Conservation (phyloP, 176 grass and related monocot species). For the Poa annua region DNA sequence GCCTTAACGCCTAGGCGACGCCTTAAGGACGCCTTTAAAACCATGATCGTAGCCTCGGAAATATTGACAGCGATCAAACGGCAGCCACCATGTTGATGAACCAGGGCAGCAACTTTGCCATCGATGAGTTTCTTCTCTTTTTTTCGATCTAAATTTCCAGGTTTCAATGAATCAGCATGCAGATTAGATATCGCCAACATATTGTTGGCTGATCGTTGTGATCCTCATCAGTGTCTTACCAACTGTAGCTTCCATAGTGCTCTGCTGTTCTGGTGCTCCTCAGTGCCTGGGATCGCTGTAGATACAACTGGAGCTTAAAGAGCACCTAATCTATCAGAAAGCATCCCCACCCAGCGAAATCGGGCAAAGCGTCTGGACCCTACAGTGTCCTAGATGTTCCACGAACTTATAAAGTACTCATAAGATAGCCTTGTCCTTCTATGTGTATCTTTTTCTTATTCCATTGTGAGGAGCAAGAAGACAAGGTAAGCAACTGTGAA, state of each 20-base stretch:
- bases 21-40: too few relatives aligned
- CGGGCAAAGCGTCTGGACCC: conserved; percentile 2
- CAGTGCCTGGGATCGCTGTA: not conserved
- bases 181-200: not conserved
- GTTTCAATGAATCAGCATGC: not conserved
- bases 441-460: not conserved
- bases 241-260: not conserved
- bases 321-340: not conserved
- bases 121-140: not conserved
- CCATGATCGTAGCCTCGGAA: not conserved
- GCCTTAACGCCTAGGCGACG: too few relatives aligned
- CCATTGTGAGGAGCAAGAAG: not conserved
- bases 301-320: not conserved
- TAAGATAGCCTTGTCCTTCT: not conserved
- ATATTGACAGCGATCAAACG: not conserved
- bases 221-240: not conserved
- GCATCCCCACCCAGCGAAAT: conserved; percentile 6
- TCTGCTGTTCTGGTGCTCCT: not conserved
- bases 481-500: conserved; percentile 2
- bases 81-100: conserved; percentile 9
- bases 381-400: not conserved
- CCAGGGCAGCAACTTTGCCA: not conserved
- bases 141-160: not conserved
- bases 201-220: not conserved
- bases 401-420: not conserved